Evolutionary conservation across 1,139 yeast species (phyloP).

Genomic region (Scheffersomyces insectosa): DNA sequence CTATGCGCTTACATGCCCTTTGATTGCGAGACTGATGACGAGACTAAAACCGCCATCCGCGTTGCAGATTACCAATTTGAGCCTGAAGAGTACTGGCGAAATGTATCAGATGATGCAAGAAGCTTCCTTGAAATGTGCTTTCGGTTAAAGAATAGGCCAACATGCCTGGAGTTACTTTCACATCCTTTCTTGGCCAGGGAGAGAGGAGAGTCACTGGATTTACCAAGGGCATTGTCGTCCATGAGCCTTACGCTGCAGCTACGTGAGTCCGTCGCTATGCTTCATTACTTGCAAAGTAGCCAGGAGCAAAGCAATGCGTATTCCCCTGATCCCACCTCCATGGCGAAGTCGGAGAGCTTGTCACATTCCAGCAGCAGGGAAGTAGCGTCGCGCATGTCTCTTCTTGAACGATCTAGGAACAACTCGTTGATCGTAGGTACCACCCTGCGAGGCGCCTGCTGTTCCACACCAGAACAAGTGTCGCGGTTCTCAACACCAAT

Average conservation of each 20-base stretch:
- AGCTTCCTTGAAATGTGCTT: constrained; percentile 63
- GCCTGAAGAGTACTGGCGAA: constrained; percentile 60
- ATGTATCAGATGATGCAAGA: constrained; percentile 54
- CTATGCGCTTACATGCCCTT: constrained; percentile 78
- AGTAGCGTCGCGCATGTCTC: constrained; percentile 5
- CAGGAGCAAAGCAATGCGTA: too few relatives aligned
- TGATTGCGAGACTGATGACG: constrained; percentile 72
- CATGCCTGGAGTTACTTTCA: constrained; percentile 44
- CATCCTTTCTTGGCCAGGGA: constrained; percentile 47
- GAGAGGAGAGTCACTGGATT: not conserved
- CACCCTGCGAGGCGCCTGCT: constrained; percentile 29
- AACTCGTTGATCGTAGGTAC: constrained; percentile 17
- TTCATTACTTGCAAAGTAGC: not conserved
- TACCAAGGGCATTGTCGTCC: not conserved
- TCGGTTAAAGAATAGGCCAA: constrained; percentile 43
- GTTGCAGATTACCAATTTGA: constrained; percentile 60
- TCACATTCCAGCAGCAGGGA: too few relatives aligned
- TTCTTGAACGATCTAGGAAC: constrained; percentile 14
- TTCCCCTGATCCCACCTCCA: too few relatives aligned
- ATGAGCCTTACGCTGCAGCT: not conserved
- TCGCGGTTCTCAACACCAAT: constrained; percentile 31
- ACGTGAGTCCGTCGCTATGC: not conserved
- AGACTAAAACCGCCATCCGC: constrained; percentile 63
- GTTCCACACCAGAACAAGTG: constrained; percentile 31
- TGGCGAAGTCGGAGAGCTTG: too few relatives aligned